Base-by-base conservation (phyloP, 1,139 yeast species). In the Sporopachydermia cereana region DNA sequence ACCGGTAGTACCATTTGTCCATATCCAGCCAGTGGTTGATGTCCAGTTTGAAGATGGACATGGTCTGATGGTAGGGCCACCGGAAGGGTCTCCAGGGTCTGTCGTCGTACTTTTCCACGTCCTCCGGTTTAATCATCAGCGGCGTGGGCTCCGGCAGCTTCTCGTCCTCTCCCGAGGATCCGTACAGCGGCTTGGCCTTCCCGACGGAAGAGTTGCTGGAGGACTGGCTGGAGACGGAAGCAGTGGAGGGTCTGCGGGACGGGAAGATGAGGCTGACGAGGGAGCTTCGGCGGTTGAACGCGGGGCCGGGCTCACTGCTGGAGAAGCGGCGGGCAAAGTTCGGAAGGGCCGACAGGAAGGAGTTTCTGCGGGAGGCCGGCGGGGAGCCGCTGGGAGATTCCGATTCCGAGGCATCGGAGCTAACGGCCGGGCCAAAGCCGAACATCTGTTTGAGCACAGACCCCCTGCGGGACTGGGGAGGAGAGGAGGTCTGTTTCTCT, bases 51-150 rank as follows among this genome's bases (percentile, higher is more conserved):
- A 71, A 79, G 45, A 80, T 78, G 14, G 83, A 74, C 89, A 81
- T 81, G 1, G 88, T 81, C 60, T 81, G 89, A 57, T 80, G 86
- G 56, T 80, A 80, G 21, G 88, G 88, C 81, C 84, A 79, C 55
- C 88, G 66, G 61, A 81, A 81, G 2, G 88, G 86, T 59, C 89
- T 68, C 88, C 89, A 81, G 14, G 88, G 86, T 58, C 88, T 69
- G 54, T 79, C 88, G 52, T 80, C 84, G 56, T 79, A 78, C 22
- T 68, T 71, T 50, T 66, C 63, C 14, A 80, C 84, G 53, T 77
- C 77, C 36, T 80, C 85, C 1, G 84, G 84, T 0, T 84, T 79
- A 43, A 81, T 71, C 63, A 67, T 65, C 41, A 80, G 63, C 2
- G 86, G 84, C 0, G 77, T 71, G 22, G 84, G 82, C 43, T 62